phyloP scores from a whole-genome alignment of 192 early-diverging fungal species.

The Jimgerdemannia flammicorona region DNA sequence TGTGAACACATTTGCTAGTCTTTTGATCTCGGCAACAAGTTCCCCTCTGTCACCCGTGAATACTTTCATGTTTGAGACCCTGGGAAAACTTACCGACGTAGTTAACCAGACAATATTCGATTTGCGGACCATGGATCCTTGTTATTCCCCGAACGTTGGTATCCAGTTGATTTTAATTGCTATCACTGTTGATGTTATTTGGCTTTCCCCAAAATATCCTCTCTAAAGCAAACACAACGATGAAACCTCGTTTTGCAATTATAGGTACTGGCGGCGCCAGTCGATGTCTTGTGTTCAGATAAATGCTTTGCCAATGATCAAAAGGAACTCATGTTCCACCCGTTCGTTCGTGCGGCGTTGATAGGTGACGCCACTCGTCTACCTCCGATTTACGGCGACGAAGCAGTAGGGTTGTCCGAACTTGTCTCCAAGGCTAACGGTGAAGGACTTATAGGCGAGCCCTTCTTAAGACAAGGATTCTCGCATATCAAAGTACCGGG shows the following conservation, averaged over 20 bases:
- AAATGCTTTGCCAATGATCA: conserved; percentile 55
- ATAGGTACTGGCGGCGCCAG: conserved; percentile 57
- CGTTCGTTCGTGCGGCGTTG: conserved; percentile 28
- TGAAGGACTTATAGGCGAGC: conserved; percentile 38
- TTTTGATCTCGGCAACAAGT: conserved; percentile 35
- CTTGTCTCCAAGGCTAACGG: conserved; percentile 18
- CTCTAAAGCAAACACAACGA: not conserved
- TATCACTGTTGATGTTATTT: too few species aligned
- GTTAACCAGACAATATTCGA: conserved; percentile 16
- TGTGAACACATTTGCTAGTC: conserved; percentile 35
- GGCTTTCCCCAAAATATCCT: too few species aligned
- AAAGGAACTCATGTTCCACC: conserved; percentile 41
- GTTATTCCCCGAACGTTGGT: conserved; percentile 11
- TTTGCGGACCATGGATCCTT: conserved; percentile 17
- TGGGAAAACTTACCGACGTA: conserved; percentile 27
- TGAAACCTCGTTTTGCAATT: conserved; percentile 27
- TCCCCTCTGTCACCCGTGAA: conserved; percentile 14
- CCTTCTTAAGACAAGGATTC: conserved; percentile 45
- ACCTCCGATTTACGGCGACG: conserved; percentile 12
- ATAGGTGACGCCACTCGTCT: conserved; percentile 34
- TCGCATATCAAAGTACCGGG: conserved; percentile 67
- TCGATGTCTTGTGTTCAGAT: conserved; percentile 59
- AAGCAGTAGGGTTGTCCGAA: conserved; percentile 1
- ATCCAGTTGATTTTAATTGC: not conserved
- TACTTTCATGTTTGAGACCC: conserved; percentile 10